phyloP scores from a whole-genome alignment of 192 early-diverging fungal species.

The Funneliformis mosseae region DNA sequence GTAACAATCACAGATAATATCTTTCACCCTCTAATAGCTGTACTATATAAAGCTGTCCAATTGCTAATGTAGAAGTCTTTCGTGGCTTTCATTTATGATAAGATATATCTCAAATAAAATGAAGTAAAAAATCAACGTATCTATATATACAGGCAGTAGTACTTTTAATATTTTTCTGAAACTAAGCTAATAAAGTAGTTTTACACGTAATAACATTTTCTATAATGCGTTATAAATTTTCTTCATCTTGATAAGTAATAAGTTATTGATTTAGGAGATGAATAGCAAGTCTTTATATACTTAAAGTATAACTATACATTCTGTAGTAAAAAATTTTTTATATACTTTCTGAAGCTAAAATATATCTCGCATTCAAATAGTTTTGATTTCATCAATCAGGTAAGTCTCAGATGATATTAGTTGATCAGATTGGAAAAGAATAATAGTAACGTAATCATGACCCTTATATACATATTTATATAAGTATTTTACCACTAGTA shows the following conservation, averaged over 20 bases:
- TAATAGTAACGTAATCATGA: slow-evolving; percentile 32
- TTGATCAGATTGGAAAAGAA: background rate
- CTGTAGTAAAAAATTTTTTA: slow-evolving; percentile 38
- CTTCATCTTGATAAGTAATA: background rate
- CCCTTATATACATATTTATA: slow-evolving; percentile 49
- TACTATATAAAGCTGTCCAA: slow-evolving; percentile 26
- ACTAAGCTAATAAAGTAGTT: slow-evolving; percentile 30
- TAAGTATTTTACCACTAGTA: slow-evolving; percentile 40
- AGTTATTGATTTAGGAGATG: slow-evolving; percentile 24
- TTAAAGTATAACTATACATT: slow-evolving; percentile 22
- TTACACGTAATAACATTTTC: background rate
- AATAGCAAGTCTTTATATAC: slow-evolving; percentile 22
- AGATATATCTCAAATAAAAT: slow-evolving; percentile 3
- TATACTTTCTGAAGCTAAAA: slow-evolving; percentile 36
- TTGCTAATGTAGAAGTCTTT: background rate
- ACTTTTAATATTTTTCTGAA: slow-evolving; percentile 15
- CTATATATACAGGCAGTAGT: background rate
- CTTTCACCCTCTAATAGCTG: slow-evolving; percentile 35
- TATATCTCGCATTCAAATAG: slow-evolving; percentile 34
- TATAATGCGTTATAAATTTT: slow-evolving; percentile 5
- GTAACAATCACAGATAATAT: slow-evolving; percentile 36
- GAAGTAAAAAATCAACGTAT: slow-evolving; percentile 9
- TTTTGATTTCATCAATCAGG: background rate
- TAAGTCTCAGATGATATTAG: background rate
- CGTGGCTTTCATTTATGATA: slow-evolving; percentile 8